Percentiles rank a stretch among this genome's conserved stretches.
Evolutionary conservation across 2,329 filamentous ascomycete species (phyloP).

Genomic region (Blumeriella jaapii): DNA sequence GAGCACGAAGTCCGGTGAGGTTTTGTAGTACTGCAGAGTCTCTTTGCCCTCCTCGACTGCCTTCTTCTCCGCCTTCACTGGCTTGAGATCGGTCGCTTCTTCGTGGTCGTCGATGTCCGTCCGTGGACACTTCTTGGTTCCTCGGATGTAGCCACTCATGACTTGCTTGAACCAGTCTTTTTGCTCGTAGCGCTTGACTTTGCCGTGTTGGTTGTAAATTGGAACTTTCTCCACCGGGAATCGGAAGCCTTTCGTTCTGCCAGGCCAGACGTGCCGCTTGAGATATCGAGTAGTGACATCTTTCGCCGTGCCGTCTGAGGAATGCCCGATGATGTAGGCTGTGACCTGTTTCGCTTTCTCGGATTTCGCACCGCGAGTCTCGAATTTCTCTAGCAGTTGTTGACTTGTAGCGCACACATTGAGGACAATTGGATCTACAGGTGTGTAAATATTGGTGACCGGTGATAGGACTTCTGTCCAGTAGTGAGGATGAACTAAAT

Average conservation of each 20-base stretch:
- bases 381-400: conserved; percentile 62
- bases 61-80: conserved; percentile 62
- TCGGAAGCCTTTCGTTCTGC: conserved; percentile 77
- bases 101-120: conserved; percentile 71
- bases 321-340: conserved; percentile 77
- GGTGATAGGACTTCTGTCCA: conserved; percentile 88
- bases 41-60: conserved; percentile 63
- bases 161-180: conserved; percentile 83
- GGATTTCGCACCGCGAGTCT: conserved; percentile 72
- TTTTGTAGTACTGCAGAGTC: conserved; percentile 80
- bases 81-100: conserved; percentile 64
- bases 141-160: conserved; percentile 60
- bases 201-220: conserved; percentile 65
- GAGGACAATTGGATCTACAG: conserved; percentile 63
- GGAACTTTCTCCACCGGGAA: conserved; percentile 71
- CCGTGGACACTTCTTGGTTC: conserved; percentile 36
- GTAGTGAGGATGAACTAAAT: conserved; percentile 76
- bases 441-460: conserved; percentile 63
- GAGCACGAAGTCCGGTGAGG: conserved; percentile 73
- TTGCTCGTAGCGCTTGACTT: conserved; percentile 62
- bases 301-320: conserved; percentile 77
- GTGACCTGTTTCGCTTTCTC: conserved; percentile 83
- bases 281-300: conserved; percentile 91
- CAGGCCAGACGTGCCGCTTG: conserved; percentile 69
- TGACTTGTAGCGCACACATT: conserved; percentile 58